A percentile compares a stretch with the other conserved stretches of the same genome.
Evolutionary conservation across 2,329 filamentous ascomycete genomes (phyloP).

Genomic region (Immersiporthe knoxdaviesiana): DNA sequence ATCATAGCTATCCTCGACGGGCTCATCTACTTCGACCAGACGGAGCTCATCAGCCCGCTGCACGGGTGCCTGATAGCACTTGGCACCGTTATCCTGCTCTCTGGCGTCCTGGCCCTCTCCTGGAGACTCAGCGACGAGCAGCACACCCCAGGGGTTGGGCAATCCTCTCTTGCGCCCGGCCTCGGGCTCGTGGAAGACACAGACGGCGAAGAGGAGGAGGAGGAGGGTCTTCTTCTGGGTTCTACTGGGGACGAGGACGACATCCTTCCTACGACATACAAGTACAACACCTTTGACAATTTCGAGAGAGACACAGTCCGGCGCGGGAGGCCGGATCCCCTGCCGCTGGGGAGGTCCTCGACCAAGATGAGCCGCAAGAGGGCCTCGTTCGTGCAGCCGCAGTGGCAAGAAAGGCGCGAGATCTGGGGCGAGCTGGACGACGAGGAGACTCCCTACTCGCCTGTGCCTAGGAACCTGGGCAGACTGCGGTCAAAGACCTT

Average conservation of each 20-base stretch:
- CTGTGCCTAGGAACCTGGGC: slow-evolving; percentile 34
- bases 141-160: slow-evolving; percentile 60
- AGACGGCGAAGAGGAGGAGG: slow-evolving; percentile 59
- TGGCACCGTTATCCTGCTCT: slow-evolving; percentile 82
- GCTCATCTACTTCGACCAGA: slow-evolving; percentile 94
- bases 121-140: slow-evolving; percentile 88
- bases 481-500: slow-evolving; percentile 55
- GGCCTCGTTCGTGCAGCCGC: slow-evolving; percentile 35
- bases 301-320: slow-evolving; percentile 37
- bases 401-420: slow-evolving; percentile 70
- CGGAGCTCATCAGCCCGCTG: slow-evolving; percentile 73
- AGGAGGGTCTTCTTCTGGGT: slow-evolving; percentile 60
- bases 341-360: slow-evolving; percentile 15
- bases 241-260: slow-evolving; percentile 50
- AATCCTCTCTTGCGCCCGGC: slow-evolving; percentile 78
- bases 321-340: slow-evolving; percentile 35
- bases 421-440: slow-evolving; percentile 91
- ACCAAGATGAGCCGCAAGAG: slow-evolving; percentile 19
- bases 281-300: slow-evolving; percentile 54
- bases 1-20: slow-evolving; percentile 98
- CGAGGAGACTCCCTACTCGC: slow-evolving; percentile 54
- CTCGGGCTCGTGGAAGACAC: slow-evolving; percentile 78
- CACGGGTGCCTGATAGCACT: slow-evolving; percentile 82
- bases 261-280: slow-evolving; percentile 39
- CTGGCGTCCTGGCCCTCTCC: slow-evolving; percentile 86